Evolutionary conservation across 2,329 filamentous ascomycete species (phyloP).

Genomic region (Trichoderma semiorbis): DNA sequence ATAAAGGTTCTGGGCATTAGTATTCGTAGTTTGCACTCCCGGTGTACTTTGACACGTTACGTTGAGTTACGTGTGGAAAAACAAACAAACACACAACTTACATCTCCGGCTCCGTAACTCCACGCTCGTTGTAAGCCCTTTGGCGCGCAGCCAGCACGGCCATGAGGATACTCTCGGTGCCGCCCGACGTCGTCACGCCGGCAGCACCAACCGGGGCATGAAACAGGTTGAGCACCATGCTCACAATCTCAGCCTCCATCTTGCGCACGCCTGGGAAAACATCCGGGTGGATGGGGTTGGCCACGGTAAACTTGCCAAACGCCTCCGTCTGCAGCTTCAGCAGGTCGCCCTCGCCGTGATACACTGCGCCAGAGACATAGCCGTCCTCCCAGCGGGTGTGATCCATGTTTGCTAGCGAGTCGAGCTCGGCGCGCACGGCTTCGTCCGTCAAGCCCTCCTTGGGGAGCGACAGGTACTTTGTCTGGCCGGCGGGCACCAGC

Average conservation of each 20-base stretch:
- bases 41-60: not conserved
- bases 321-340: conserved; percentile 85
- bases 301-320: conserved; percentile 89
- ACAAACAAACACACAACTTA: conserved; percentile 39
- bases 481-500: conserved; percentile 71
- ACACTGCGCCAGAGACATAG: conserved; percentile 89
- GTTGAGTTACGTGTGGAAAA: not conserved
- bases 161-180: conserved; percentile 96
- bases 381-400: conserved; percentile 98
- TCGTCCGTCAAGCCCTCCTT: conserved; percentile 81
- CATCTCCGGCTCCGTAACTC: conserved; percentile 93
- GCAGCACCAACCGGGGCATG: conserved; percentile 81
- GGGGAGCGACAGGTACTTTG: conserved; percentile 72
- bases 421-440: conserved; percentile 73
- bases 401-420: conserved; percentile 76
- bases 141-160: conserved; percentile 87
- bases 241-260: conserved; percentile 98
- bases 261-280: conserved; percentile 97
- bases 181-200: conserved; percentile 86
- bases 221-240: conserved; percentile 90
- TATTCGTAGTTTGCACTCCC: not conserved
- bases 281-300: conserved; percentile 96
- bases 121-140: conserved; percentile 80
- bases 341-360: conserved; percentile 84
- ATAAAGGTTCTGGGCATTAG: not conserved